These are phyloP conservation scores for Thalassiosira mediterranea DNA, from an alignment of 352 stramenopile species.

Conservation along the genomic window DNA sequence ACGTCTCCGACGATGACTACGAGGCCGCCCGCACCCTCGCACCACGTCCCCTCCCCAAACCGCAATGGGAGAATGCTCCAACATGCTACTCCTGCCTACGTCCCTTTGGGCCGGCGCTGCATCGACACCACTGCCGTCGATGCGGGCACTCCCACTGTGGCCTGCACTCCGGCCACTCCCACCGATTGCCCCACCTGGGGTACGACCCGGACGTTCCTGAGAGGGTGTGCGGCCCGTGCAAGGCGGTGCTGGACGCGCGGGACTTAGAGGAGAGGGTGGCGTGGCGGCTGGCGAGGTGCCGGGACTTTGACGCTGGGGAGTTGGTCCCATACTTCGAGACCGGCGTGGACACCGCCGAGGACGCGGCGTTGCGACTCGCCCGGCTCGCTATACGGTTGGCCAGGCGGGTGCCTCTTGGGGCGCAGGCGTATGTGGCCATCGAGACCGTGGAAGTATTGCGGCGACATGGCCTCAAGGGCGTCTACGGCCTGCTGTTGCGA, in stretches of 20 bases:
- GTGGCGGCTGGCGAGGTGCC: conserved; percentile 81
- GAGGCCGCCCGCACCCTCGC: conserved; percentile 64
- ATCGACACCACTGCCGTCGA: conserved; percentile 85
- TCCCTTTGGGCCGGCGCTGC: conserved; percentile 68
- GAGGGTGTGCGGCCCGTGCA: conserved; percentile 78
- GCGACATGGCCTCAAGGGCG: conserved; percentile 84
- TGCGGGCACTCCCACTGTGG: conserved; percentile 85
- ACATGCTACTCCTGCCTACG: conserved; percentile 69
- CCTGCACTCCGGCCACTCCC: conserved; percentile 61
- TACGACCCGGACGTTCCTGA: conserved; percentile 75
- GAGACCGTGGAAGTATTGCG: conserved; percentile 86
- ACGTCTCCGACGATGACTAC: conserved; percentile 44
- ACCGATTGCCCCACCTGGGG: conserved; percentile 74
- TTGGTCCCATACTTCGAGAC: conserved; percentile 86
- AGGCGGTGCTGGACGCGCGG: conserved; percentile 74
- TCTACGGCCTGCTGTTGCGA: conserved; percentile 85
- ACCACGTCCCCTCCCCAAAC: conserved; percentile 57
- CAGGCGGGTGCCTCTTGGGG: conserved; percentile 74
- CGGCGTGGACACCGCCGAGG: conserved; percentile 78
- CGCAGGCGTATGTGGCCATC: conserved; percentile 79
- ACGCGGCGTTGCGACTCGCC: conserved; percentile 69
- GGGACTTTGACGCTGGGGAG: conserved; percentile 69
- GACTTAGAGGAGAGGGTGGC: conserved; percentile 81
- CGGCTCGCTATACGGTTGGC: conserved; percentile 69
- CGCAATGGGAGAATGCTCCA: conserved; percentile 64